Percentiles rank a stretch among this genome's conserved stretches.
Evolutionary conservation across 805 yeast genomes (phyloP).

Genomic region (Wickerhamiella vanderwaltii): DNA sequence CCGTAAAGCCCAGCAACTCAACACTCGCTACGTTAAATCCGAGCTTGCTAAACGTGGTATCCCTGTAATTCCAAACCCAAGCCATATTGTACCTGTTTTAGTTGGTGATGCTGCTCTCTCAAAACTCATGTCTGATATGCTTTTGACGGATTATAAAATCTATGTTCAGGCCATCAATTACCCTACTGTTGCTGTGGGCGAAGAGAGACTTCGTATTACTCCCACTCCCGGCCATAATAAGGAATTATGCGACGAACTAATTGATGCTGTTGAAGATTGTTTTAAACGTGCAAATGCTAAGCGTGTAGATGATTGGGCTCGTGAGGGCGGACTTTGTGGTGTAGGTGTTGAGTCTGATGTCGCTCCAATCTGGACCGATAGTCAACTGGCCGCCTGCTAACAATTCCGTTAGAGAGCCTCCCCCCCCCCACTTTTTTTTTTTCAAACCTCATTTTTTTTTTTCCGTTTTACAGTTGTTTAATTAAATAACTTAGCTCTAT

Average conservation of each 20-base stretch:
- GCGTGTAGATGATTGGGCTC: slow-evolving; percentile 66
- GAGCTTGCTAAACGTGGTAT: slow-evolving; percentile 59
- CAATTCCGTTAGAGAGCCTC: neutral
- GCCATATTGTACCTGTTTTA: slow-evolving; percentile 91
- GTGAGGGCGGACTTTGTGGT: slow-evolving; percentile 79
- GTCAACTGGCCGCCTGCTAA: slow-evolving; percentile 38
- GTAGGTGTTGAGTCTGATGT: slow-evolving; percentile 48
- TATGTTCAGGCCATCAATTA: slow-evolving; percentile 97
- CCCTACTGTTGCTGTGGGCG: slow-evolving; percentile 95
- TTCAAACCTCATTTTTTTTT: too few species aligned
- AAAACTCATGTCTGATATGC: slow-evolving; percentile 77
- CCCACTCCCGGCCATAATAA: slow-evolving; percentile 95
- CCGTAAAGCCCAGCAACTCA: slow-evolving; percentile 72
- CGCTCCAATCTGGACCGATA: slow-evolving; percentile 78
- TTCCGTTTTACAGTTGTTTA: too few species aligned
- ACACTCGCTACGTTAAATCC: slow-evolving; percentile 74
- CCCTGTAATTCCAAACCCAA: slow-evolving; percentile 95
- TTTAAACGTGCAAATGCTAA: slow-evolving; percentile 64
- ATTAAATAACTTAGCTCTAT: too few species aligned
- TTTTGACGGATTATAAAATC: slow-evolving; percentile 71
- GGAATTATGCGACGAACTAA: slow-evolving; percentile 60
- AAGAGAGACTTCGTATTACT: slow-evolving; percentile 93
- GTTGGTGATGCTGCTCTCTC: slow-evolving; percentile 93
- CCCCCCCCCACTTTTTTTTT: too few species aligned
- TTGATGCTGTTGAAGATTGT: slow-evolving; percentile 68